Base-by-base conservation (phyloP, 2,329 filamentous ascomycete genomes). In the Aspergillus puulaauensis region DNA sequence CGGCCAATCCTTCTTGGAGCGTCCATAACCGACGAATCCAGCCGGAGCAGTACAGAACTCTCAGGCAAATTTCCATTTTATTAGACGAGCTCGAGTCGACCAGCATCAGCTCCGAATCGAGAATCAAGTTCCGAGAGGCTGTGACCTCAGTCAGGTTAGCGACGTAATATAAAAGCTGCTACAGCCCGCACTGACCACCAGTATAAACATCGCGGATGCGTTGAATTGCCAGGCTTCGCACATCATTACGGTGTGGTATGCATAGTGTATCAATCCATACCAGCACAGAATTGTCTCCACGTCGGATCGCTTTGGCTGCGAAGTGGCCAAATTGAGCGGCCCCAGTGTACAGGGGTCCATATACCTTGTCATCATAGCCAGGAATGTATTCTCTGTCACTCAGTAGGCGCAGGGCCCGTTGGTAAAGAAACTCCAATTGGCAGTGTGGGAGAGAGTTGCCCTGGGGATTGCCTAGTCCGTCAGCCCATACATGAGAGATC, bases 191-290 rank as follows among this genome's bases (percentile, higher is more conserved):
- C 48, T 40, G 17, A 51, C 48, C 48, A 23, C 48, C 21, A 5
- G n/a, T 14, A 41, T 51, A 51, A 19, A 51, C 48, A 51, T 51
- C 48, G 15, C 48, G 48, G 23, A 51, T 51, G 37, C 48, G 48
- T 14, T 41, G 35, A 23, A 51, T 51, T 12, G 48, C 48, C 37
- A 51, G 48, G 1, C 48, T 15, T 15, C 48, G 48, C 5, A 41
- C 48, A 7, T 51, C 48, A 19, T 4, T 11, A 14, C 11, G 21
- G 41, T 51, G 48, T 14, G 48, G 48, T 6, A 51, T 51, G 37
- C 48, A 51, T 23, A 51, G 8, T 27, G 48, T 51, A 51, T 43
- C 48, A 27, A 51, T 51, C 48, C 48, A 51, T 3, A 51, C 19
- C 14, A 51, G 21, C 15, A 51, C 48, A 41, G 37, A 41, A 41